phyloP scores from a whole-genome alignment of 352 stramenopile species.

The Globisporangium polare region DNA sequence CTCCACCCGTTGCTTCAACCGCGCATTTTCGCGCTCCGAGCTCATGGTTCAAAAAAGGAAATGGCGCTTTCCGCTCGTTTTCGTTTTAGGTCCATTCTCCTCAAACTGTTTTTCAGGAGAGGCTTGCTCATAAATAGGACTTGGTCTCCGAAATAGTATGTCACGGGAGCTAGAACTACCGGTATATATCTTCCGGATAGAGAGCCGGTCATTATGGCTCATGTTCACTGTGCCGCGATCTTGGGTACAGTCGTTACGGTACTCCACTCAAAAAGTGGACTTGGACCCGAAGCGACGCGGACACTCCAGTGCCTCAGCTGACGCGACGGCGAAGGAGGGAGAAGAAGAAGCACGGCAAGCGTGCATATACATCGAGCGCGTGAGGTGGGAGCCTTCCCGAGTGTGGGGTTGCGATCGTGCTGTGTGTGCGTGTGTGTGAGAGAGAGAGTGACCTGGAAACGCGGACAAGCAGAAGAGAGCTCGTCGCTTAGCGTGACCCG shows the following conservation, averaged over 20 bases:
- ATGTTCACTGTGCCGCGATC: not conserved
- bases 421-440: not conserved
- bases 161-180: no score
- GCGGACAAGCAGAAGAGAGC: not conserved
- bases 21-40: conserved; percentile 10
- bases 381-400: no score
- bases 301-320: not conserved
- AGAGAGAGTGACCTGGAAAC: not conserved
- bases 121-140: no score
- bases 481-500: not conserved
- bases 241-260: not conserved
- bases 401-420: no score
- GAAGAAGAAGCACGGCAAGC: not conserved
- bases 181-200: no score
- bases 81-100: no score
- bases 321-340: no score
- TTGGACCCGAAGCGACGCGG: conserved; percentile 2
- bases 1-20: conserved; percentile 4
- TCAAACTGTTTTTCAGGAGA: no score
- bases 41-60: conserved; percentile 1
- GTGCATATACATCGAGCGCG: not conserved
- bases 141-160: no score
- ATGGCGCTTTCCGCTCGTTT: no score
- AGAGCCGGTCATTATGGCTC: no score
- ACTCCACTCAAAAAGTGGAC: not conserved